phyloP scores from a whole-genome alignment of 2,329 filamentous ascomycete species.

The Fusarium pininemorale region DNA sequence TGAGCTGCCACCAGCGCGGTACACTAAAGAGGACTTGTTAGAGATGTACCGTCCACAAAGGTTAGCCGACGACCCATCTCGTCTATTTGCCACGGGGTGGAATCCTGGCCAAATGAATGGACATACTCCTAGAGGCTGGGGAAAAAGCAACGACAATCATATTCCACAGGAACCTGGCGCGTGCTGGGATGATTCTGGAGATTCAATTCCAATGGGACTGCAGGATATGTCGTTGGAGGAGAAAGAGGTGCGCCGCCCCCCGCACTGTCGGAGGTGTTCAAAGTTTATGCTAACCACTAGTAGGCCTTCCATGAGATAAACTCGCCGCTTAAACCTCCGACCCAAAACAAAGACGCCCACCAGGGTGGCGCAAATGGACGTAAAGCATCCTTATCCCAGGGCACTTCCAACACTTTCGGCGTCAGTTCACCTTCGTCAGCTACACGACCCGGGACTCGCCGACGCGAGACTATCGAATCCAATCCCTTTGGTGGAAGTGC shows the following conservation, averaged over 20 bases:
- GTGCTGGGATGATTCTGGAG: slow-evolving; percentile 85
- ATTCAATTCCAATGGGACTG: slow-evolving; percentile 75
- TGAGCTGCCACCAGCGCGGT: slow-evolving; percentile 64
- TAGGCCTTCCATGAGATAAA: slow-evolving; percentile 92
- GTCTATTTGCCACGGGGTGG: slow-evolving; percentile 80
- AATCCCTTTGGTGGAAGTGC: slow-evolving; percentile 67
- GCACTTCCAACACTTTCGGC: slow-evolving; percentile 70
- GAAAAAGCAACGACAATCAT: slow-evolving; percentile 78
- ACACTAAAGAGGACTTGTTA: slow-evolving; percentile 82
- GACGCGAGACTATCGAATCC: slow-evolving; percentile 81
- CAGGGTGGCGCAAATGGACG: slow-evolving; percentile 71
- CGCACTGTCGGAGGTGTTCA: background rate
- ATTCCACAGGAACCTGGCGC: slow-evolving; percentile 83
- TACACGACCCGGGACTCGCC: slow-evolving; percentile 77
- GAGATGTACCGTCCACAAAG: slow-evolving; percentile 70
- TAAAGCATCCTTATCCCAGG: slow-evolving; percentile 84
- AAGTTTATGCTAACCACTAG: slow-evolving; percentile 35
- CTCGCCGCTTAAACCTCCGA: slow-evolving; percentile 87
- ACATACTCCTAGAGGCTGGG: slow-evolving; percentile 73
- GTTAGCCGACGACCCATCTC: slow-evolving; percentile 64
- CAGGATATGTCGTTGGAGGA: slow-evolving; percentile 73
- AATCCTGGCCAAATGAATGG: slow-evolving; percentile 78
- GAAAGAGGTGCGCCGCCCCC: slow-evolving; percentile 61
- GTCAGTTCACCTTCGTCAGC: slow-evolving; percentile 77
- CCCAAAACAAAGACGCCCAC: slow-evolving; percentile 74